Percentiles rank a stretch among this genome's conserved stretches.
phyloP scores from a whole-genome alignment of 768 basidiomycete species.

The Leucocoprinus leucothites region DNA sequence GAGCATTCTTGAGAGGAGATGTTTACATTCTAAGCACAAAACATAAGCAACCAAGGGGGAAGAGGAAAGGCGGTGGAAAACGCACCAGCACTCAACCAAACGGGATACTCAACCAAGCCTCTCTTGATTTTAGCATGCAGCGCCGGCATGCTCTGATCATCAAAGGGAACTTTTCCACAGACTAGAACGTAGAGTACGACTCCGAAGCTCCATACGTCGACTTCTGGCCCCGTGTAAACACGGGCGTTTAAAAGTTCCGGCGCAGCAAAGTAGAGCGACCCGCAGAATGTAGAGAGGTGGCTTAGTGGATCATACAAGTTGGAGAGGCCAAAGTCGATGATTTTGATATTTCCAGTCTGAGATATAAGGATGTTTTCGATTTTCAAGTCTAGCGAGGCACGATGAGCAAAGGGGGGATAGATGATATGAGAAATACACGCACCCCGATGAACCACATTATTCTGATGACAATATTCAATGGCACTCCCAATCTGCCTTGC shows the following conservation, averaged over 20 bases:
- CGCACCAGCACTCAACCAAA: slow-evolving; percentile 91
- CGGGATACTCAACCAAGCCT: slow-evolving; percentile 94
- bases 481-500: slow-evolving; percentile 96
- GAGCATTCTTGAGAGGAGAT: slow-evolving; percentile 90
- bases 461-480: slow-evolving; percentile 94
- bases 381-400: slow-evolving; percentile 69
- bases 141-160: slow-evolving; percentile 99
- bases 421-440: slow-evolving; percentile 14
- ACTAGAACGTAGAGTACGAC: slow-evolving; percentile 97
- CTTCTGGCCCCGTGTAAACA: slow-evolving; percentile 95
- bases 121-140: slow-evolving; percentile 99
- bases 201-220: slow-evolving; percentile 99
- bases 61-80: slow-evolving; percentile 18
- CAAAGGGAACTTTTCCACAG: slow-evolving; percentile 98
- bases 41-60: background rate
- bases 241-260: slow-evolving; percentile 97
- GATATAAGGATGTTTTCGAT: slow-evolving; percentile 99
- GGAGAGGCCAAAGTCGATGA: slow-evolving; percentile 98
- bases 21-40: slow-evolving; percentile 98
- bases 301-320: slow-evolving; percentile 84
- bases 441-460: slow-evolving; percentile 97
- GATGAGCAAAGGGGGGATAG: slow-evolving; percentile 12
- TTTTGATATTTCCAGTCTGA: slow-evolving; percentile 98
- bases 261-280: slow-evolving; percentile 97
- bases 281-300: slow-evolving; percentile 94